Percentiles rank a stretch among this genome's conserved stretches.
phyloP scores from a whole-genome alignment of 148 eudicot genomes.

The Polygonum aviculare region DNA sequence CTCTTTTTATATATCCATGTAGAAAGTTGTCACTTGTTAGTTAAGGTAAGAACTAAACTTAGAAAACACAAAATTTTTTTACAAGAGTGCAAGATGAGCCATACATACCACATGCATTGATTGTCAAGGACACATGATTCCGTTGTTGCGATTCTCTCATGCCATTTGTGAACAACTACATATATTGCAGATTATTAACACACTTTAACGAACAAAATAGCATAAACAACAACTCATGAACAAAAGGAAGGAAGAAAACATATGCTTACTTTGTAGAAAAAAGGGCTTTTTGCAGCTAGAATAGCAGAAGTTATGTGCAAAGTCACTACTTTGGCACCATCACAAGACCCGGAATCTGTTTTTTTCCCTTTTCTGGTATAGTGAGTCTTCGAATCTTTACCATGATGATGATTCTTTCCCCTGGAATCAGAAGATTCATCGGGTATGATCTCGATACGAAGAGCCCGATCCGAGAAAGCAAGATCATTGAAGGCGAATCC shows the following conservation, averaged over 20 bases:
- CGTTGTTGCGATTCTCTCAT: too few species aligned
- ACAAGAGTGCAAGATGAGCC: too few species aligned
- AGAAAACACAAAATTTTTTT: too few species aligned
- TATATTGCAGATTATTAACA: too few species aligned
- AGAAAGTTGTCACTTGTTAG: too few species aligned
- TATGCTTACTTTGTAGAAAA: slow-evolving; percentile 89
- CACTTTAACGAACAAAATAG: too few species aligned
- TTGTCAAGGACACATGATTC: too few species aligned
- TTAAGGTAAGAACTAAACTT: too few species aligned
- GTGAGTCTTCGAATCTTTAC: not conserved
- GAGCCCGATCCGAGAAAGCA: not conserved
- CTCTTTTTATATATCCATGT: too few species aligned
- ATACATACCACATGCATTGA: too few species aligned
- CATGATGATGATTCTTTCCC: too few species aligned
- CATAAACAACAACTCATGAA: not conserved
- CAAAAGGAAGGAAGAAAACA: not conserved
- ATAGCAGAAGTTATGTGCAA: slow-evolving; percentile 89
- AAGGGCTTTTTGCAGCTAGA: slow-evolving; percentile 92
- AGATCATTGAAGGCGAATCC: not conserved
- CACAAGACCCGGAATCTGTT: not conserved
- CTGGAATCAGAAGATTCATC: not conserved
- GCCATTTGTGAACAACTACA: too few species aligned
- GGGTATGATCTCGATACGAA: not conserved
- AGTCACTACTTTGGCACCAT: slow-evolving; percentile 48
- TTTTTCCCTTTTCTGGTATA: not conserved